Base-by-base conservation (phyloP, 495 filamentous ascomycete species). In the Tuber melanosporum region DNA sequence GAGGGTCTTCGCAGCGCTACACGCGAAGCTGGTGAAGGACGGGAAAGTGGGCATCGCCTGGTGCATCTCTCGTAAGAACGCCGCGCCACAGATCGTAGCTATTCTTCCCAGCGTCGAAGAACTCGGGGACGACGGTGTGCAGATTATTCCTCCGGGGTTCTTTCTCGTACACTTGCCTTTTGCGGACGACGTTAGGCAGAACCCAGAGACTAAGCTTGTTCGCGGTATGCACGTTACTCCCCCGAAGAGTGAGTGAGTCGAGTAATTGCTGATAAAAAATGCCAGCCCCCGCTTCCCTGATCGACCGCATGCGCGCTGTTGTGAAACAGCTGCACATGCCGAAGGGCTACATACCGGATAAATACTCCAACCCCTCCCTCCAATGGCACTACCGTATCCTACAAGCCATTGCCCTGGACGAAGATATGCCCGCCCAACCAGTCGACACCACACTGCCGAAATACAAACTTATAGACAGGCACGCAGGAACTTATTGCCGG, bases 351-450 rank as follows among this genome's bases (percentile, higher is more conserved):
- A 91, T 94, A 75, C 94, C 95, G 22, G 84, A 86, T 3, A 95
- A 92, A 83, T 98, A 98, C 82, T 93, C 96, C 0, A 99, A 99
- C 79, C 95, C 96, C 78, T 89, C 91, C 1, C 88, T 99, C 73
- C 96, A 99, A 87, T 99, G 96, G 96, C 94, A 97, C 84, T 99
- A 98, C 85, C 91, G 91, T 70, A 95, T 98, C 66, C 86, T 99
- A 6, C 96, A 99, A 84, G 93, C 93, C 8, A 88, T 97, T 70
- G 96, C 96, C 2, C 85, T 99, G 19, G 94, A 97, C 45, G 96
- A 99, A 82, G 95, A 98, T 71, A 84, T 94, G 32, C 96, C 96
- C 1, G 91, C 92, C 43, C 86, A 88, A 70, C 88, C 91, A 1
- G 91, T 95, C 46, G 96, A 99, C 82, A 91, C 92, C 73, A 98